Conservation (phyloP, 495 filamentous ascomycete species). For the Podospora fimiseda region DNA sequence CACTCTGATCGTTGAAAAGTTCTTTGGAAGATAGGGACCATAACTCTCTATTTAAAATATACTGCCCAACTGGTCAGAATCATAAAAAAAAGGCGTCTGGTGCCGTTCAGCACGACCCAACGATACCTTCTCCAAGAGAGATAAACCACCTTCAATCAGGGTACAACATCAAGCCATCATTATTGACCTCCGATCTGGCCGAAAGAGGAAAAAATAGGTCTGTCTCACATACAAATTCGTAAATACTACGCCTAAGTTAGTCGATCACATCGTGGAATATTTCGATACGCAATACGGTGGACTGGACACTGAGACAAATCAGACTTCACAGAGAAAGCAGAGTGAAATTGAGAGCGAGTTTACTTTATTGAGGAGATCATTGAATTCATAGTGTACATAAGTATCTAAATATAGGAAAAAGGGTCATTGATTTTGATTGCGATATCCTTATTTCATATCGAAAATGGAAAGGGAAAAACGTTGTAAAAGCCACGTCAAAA, state of each 20-base stretch:
- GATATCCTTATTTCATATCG: no score
- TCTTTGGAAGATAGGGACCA: conserved; percentile 65
- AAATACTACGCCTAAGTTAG: conserved; percentile 52
- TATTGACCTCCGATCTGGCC: conserved; percentile 71
- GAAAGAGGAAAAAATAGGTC: no score
- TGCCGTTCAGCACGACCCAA: conserved; percentile 73
- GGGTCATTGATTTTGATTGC: no score
- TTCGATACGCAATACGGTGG: conserved; percentile 54
- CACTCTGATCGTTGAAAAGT: no score
- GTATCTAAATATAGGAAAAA: background rate
- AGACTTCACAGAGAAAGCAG: conserved; percentile 39
- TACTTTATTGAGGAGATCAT: background rate
- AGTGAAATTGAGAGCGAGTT: background rate
- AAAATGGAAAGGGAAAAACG: no score
- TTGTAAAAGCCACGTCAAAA: no score
- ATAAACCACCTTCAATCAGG: conserved; percentile 51
- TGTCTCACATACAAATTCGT: conserved; percentile 66
- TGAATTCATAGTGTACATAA: background rate
- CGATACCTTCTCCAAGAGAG: conserved; percentile 62
- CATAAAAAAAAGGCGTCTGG: conserved; percentile 61
- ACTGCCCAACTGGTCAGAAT: conserved; percentile 33
- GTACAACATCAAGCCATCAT: conserved; percentile 61
- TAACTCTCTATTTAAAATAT: conserved; percentile 48
- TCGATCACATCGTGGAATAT: conserved; percentile 41
- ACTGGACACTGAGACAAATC: conserved; percentile 54